Percentiles rank a stretch among this genome's conserved stretches.
Evolutionary conservation across 768 basidiomycete species (phyloP).

Genomic region (Lenzites betulinus): DNA sequence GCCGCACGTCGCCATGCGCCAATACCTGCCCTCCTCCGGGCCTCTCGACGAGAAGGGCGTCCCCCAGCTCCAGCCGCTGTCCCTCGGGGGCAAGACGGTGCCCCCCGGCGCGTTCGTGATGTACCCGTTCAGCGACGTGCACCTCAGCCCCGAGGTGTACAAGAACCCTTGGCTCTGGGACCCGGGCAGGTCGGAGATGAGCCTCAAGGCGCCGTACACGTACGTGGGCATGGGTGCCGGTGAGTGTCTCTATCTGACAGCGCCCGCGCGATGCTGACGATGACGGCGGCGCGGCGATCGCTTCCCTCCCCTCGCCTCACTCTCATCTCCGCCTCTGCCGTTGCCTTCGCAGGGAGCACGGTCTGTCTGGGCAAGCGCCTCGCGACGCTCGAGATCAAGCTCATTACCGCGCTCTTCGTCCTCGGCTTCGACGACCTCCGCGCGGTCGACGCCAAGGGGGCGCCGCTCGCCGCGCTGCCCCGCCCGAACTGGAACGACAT

Average conservation of each 20-base stretch:
- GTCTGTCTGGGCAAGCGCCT: constrained; percentile 73
- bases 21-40: constrained; percentile 43
- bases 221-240: constrained; percentile 84
- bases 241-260: constrained; percentile 41
- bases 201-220: constrained; percentile 50
- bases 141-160: constrained; percentile 71
- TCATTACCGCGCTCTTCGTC: constrained; percentile 67
- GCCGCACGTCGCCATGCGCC: constrained; percentile 80
- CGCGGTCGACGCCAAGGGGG: constrained; percentile 56
- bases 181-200: constrained; percentile 50
- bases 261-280: constrained; percentile 4
- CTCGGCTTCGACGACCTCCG: constrained; percentile 58
- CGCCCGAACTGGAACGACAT: constrained; percentile 81
- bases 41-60: background rate
- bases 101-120: constrained; percentile 76
- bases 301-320: background rate
- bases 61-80: constrained; percentile 29
- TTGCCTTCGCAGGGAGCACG: constrained; percentile 54
- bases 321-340: background rate
- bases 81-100: constrained; percentile 68
- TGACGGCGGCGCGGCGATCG: background rate
- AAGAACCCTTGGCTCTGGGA: constrained; percentile 80
- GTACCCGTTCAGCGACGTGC: constrained; percentile 80
- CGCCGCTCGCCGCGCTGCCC: constrained; percentile 45
- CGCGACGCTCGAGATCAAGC: constrained; percentile 73